Evolutionary conservation across 495 filamentous ascomycete species (phyloP), one percentile per base, ranked within the genome.

Genomic region (Bryoglossum gracile): DNA sequence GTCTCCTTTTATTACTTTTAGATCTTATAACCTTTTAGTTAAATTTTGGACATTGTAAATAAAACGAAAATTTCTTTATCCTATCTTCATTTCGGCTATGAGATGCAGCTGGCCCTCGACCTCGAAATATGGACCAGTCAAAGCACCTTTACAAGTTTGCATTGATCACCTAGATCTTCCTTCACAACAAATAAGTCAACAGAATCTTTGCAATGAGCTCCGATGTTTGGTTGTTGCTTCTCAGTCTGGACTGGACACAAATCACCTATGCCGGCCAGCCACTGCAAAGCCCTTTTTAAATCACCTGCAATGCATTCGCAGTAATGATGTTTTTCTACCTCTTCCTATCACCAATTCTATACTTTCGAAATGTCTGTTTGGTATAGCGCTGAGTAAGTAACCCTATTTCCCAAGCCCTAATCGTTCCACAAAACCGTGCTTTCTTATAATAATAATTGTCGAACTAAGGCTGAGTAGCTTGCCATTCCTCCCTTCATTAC

Each of bases 111-210:
- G n/a, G n/a, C n/a, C n/a, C n/a, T n/a, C n/a, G n/a, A n/a, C n/a
- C n/a, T n/a, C n/a, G n/a, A n/a, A n/a, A n/a, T 81, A 13, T 75
- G 68, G 13, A 77, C 80, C 49, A 75, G 68, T 41, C 57, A 81
- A 3, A 77, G 73, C 42, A 67, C 76, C 4, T 79, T 79, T n/a
- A n/a, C n/a, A n/a, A n/a, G n/a, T n/a, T n/a, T 46, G 75, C 76
- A 14, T 79, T 81, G 50, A 60, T 76, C 38, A 81, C 77, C 10
- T 82, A 77, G 76, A 65, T 81, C 30, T 65, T 63, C 2, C 77
- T 77, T 5, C 59, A 78, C n/a, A 85, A 77, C 46, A 70, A 78
- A 0, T 71, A 84, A 3, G 65, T 85, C 24, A 84, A 84, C 48
- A 81, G 84, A 57, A 53, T 87, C 5, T 85, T 85, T 58, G 81